phyloP scores from a whole-genome alignment of 208 protist genomes.

The Trypanosoma vivax region DNA sequence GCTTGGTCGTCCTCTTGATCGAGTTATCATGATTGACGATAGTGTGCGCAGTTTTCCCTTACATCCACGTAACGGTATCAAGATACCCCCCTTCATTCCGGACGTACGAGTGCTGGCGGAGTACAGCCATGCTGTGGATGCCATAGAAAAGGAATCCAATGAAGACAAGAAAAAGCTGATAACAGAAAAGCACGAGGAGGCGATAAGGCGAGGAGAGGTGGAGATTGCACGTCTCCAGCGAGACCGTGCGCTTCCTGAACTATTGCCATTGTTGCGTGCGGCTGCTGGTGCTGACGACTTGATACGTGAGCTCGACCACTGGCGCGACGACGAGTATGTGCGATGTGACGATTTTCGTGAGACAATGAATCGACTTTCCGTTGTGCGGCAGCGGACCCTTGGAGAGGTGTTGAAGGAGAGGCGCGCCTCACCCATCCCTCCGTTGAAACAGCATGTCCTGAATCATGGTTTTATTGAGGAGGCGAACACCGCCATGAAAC shows the following conservation, averaged over 20 bases:
- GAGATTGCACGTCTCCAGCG: conserved; percentile 38
- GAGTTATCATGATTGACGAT: conserved; percentile 79
- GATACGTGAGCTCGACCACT: conserved; percentile 72
- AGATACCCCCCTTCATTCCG: conserved; percentile 53
- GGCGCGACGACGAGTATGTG: conserved; percentile 63
- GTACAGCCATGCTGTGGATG: conserved; percentile 31
- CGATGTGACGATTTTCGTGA: conserved; percentile 73
- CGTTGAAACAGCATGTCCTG: conserved; percentile 29
- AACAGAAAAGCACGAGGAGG: conserved; percentile 17
- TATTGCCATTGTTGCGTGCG: conserved; percentile 65
- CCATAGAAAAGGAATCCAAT: neutral
- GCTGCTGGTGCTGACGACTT: conserved; percentile 42
- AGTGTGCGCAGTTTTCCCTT: conserved; percentile 87
- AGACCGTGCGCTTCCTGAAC: conserved; percentile 52
- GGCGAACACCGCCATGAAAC: conserved; percentile 24
- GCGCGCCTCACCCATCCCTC: conserved; percentile 33
- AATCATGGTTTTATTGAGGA: conserved; percentile 56
- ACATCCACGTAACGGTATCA: conserved; percentile 69
- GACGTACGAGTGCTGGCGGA: conserved; percentile 38
- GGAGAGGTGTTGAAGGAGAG: conserved; percentile 35
- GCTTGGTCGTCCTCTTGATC: conserved; percentile 53
- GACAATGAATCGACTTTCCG: conserved; percentile 61
- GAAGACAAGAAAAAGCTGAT: conserved; percentile 19
- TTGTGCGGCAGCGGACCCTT: conserved; percentile 40
- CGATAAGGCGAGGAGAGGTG: conserved; percentile 26